Evolutionary conservation across 1,284 basidiomycete genomes (phyloP).

Genomic region (Microbotryum lychnidis-dioicae): DNA sequence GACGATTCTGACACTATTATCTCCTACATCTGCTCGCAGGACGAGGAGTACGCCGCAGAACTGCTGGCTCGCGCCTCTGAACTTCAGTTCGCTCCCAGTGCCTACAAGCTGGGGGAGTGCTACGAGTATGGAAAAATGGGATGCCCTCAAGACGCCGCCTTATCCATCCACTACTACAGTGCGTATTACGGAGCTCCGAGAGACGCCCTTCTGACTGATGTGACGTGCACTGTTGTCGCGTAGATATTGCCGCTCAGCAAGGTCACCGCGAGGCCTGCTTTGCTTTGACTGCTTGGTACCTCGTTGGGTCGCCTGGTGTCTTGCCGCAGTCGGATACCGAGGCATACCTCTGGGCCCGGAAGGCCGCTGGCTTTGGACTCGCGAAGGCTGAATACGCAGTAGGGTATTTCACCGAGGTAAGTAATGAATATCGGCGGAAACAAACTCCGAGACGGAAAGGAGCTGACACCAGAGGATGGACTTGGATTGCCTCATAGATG

Average conservation of each 20-base stretch:
- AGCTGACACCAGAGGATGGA: too few relatives aligned
- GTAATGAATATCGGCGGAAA: constrained; percentile 15
- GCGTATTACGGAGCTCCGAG: constrained; percentile 39
- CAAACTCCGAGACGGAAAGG: background rate
- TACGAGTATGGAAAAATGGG: constrained; percentile 99
- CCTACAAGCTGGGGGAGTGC: constrained; percentile 92
- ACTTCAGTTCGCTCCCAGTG: constrained; percentile 90
- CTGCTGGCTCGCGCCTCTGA: constrained; percentile 90
- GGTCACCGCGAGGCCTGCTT: constrained; percentile 95
- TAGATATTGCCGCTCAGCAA: constrained; percentile 96
- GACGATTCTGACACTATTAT: background rate
- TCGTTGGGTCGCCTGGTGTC: constrained; percentile 94
- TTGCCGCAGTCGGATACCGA: constrained; percentile 97
- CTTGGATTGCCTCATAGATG: constrained; percentile 29
- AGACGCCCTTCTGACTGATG: constrained; percentile 1
- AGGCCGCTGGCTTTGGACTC: constrained; percentile 84
- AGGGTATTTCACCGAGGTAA: constrained; percentile 85
- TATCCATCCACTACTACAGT: constrained; percentile 98
- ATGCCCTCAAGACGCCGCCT: constrained; percentile 92
- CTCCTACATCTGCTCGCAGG: constrained; percentile 38
- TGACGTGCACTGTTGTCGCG: background rate
- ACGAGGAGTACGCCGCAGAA: constrained; percentile 90
- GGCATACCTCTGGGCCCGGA: constrained; percentile 88
- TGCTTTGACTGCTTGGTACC: constrained; percentile 96
- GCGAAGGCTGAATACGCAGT: constrained; percentile 95